These are phyloP conservation scores for Coelomomyces lativittatus DNA, from an alignment of 371 early-diverging fungal genomes.

Conservation along the genomic window DNA sequence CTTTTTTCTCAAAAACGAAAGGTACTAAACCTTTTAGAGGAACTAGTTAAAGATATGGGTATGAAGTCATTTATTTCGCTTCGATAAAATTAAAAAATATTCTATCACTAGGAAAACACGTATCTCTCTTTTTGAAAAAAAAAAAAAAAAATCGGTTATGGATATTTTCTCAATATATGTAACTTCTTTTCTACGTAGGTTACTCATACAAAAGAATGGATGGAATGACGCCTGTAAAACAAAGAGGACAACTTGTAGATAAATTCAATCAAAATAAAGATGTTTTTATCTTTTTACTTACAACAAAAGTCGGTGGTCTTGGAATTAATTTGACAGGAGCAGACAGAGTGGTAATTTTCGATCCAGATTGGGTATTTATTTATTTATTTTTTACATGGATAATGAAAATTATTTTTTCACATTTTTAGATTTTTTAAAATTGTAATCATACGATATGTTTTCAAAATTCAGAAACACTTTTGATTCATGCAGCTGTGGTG, in stretches of 20 bases:
- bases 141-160: slow-evolving; percentile 3
- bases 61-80: slow-evolving; percentile 1
- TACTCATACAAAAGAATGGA: slow-evolving; percentile 78
- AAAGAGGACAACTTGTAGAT: slow-evolving; percentile 65
- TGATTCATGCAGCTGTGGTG: no score
- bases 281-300: slow-evolving; percentile 77
- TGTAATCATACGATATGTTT: background rate
- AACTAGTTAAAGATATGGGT: slow-evolving; percentile 23
- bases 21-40: slow-evolving; percentile 87
- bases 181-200: slow-evolving; percentile 4
- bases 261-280: slow-evolving; percentile 53
- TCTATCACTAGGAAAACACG: no score
- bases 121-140: background rate
- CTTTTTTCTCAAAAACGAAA: slow-evolving; percentile 90
- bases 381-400: background rate
- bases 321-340: slow-evolving; percentile 93
- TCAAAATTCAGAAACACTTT: no score
- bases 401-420: background rate
- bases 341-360: slow-evolving; percentile 83
- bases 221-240: slow-evolving; percentile 72
- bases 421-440: background rate
- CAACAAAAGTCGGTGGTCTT: slow-evolving; percentile 91
- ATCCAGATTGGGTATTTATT: slow-evolving; percentile 76
- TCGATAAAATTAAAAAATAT: no score
- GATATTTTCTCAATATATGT: no score